Conservation (phyloP, 495 filamentous ascomycete genomes). For the Barbatosphaeria neglecta region DNA sequence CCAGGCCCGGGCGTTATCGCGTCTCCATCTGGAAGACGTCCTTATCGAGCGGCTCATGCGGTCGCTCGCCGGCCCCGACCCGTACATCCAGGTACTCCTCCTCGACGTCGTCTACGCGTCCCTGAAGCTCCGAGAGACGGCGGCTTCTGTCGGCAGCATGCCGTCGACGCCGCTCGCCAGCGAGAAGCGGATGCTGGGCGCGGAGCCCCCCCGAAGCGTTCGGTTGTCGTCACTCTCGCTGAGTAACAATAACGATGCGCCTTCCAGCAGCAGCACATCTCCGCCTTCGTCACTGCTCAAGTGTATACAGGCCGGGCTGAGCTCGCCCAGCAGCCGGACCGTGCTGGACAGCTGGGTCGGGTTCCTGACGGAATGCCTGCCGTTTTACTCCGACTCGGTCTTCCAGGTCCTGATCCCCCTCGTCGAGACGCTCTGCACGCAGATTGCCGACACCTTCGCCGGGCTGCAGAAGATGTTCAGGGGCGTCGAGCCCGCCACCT, state of each 20-base stretch:
- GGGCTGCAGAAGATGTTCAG: slow-evolving; percentile 48
- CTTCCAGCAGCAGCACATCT: slow-evolving; percentile 21
- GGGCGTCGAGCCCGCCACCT: slow-evolving; percentile 17
- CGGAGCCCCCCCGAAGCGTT: slow-evolving; percentile 13
- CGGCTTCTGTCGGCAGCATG: slow-evolving; percentile 24
- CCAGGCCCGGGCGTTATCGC: slow-evolving; percentile 50
- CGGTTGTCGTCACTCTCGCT: slow-evolving; percentile 6
- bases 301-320: slow-evolving; percentile 72
- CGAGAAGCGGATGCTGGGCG: slow-evolving; percentile 26
- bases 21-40: slow-evolving; percentile 57
- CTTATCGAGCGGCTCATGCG: slow-evolving; percentile 59
- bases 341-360: slow-evolving; percentile 84
- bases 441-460: slow-evolving; percentile 59
- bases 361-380: slow-evolving; percentile 75
- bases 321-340: slow-evolving; percentile 57
- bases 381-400: slow-evolving; percentile 67
- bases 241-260: slow-evolving; percentile 10
- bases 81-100: slow-evolving; percentile 59
- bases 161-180: slow-evolving; percentile 1
- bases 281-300: slow-evolving; percentile 70
- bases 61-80: slow-evolving; percentile 49
- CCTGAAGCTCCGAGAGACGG: slow-evolving; percentile 51
- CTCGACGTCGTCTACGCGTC: slow-evolving; percentile 64
- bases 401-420: slow-evolving; percentile 86
- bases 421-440: slow-evolving; percentile 74